A percentile compares a stretch with the other conserved stretches of the same genome.
These are phyloP conservation scores for Zangia roseola DNA, from an alignment of 768 basidiomycete genomes.

Conservation along the genomic window DNA sequence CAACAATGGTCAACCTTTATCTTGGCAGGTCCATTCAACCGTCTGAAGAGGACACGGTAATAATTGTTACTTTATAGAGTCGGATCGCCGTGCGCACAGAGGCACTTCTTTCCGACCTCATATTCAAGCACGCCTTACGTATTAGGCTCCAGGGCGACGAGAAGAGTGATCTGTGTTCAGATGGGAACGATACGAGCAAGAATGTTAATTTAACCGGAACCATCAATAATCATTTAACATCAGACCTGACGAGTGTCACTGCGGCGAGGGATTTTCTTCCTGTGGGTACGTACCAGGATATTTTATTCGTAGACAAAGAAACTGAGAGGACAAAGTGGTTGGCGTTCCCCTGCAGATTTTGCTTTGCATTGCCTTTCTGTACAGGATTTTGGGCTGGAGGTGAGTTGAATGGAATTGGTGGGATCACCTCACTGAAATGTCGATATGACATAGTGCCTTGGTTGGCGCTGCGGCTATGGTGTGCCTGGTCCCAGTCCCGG, in stretches of 20 bases:
- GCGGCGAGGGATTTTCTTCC: slow-evolving; percentile 15
- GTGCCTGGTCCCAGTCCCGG: slow-evolving; percentile 56
- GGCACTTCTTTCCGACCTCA: slow-evolving; percentile 50
- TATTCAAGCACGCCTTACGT: slow-evolving; percentile 57
- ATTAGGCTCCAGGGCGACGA: slow-evolving; percentile 38
- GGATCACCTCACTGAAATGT: slow-evolving; percentile 38
- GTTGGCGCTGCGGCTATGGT: slow-evolving; percentile 54
- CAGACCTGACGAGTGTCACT: slow-evolving; percentile 23
- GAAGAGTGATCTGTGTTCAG: no score
- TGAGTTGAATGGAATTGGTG: neutral
- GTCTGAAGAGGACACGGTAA: no score
- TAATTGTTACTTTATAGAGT: slow-evolving; percentile 29
- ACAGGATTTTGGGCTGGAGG: slow-evolving; percentile 11
- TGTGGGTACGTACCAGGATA: neutral
- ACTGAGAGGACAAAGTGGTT: slow-evolving; percentile 27
- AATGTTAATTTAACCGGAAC: slow-evolving; percentile 62
- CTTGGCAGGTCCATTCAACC: slow-evolving; percentile 11
- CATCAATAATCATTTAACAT: slow-evolving; percentile 73
- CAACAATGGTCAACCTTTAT: slow-evolving; percentile 53
- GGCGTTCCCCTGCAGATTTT: slow-evolving; percentile 2
- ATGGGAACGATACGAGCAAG: slow-evolving; percentile 13
- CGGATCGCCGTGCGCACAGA: slow-evolving; percentile 48
- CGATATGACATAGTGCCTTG: slow-evolving; percentile 52
- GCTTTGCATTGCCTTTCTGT: slow-evolving; percentile 5
- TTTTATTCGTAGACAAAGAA: slow-evolving; percentile 15